These are phyloP conservation scores for Artemisia argyi DNA, from an alignment of 129 eudicot species.

Conservation along the genomic window DNA sequence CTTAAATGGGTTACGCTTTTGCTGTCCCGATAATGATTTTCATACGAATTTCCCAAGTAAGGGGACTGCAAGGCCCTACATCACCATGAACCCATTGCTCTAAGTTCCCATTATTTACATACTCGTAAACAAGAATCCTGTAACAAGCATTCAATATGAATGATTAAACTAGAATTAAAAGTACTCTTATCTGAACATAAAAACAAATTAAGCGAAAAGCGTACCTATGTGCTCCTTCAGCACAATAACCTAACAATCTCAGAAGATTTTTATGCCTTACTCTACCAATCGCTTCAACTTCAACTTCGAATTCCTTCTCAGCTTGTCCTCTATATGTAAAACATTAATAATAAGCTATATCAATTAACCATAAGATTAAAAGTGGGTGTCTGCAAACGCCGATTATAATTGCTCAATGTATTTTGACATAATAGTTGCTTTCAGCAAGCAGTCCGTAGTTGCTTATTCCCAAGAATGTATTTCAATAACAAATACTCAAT, in stretches of 20 bases:
- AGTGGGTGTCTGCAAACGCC: no score
- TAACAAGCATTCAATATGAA: neutral
- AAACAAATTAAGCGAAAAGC: neutral
- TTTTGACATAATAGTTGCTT: no score
- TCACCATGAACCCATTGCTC: constrained; percentile 83
- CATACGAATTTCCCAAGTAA: constrained; percentile 72
- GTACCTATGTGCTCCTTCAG: constrained; percentile 76
- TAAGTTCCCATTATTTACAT: constrained; percentile 67
- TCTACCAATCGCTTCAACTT: constrained; percentile 76
- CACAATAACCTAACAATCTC: constrained; percentile 67
- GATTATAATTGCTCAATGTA: no score
- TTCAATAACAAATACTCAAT: no score
- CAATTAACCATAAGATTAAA: neutral
- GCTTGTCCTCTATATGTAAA: constrained; percentile 59
- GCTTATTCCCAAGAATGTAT: no score
- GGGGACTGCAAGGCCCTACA: constrained; percentile 64
- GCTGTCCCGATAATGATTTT: constrained; percentile 61
- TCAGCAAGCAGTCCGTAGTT: no score
- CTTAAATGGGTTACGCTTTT: constrained; percentile 47
- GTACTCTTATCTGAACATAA: neutral
- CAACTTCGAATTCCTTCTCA: constrained; percentile 72
- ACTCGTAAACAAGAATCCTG: constrained; percentile 80
- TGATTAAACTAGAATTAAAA: neutral
- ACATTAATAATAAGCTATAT: neutral
- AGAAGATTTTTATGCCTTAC: constrained; percentile 60